Base-by-base conservation (phyloP, 345 rosid genomes). In the Dipteronia dyeriana region DNA sequence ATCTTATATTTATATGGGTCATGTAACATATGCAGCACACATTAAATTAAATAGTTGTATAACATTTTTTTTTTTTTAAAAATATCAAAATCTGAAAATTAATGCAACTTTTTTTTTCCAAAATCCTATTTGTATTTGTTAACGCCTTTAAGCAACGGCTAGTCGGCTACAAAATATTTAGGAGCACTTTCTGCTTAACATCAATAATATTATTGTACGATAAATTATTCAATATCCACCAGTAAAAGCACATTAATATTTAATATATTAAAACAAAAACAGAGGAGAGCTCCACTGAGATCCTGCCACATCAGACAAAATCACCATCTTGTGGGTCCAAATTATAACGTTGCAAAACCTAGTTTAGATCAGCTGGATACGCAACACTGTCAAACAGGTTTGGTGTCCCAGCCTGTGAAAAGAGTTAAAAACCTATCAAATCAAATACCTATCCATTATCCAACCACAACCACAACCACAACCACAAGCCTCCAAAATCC, bases 261-360 rank as follows among this genome's bases (percentile, higher is more conserved):
- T 43, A 7, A 43, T 43, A 7, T 0, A 9, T 7, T 22, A 22
- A 19, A 26, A 70, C 2, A 19, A 70, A 26, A 31, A 4, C 45
- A 8, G 2, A 16, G 12, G 13, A 53, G 7, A 70, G 63, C 13
- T 22, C 22, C 23, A 39, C 38, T 4, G 34, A 38, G 75, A 72
- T 57, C 17, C 20, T 72, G 75, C 75, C 75, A 60, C 75, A 7
- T 39, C 66, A 41, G 38, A 14, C 20, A 11, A 13, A 38, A n/a
- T 25, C 38, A 19, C 8, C 6, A 38, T 43, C 34, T 0, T 5
- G 13, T 45, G 2, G 57, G 57, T 4, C 10, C 57, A 53, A 0
- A 53, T 53, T 2, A 4, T 12, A 6, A 34, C 51, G 75, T 57
- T 65, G 53, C 75, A n/a, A 57, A 57, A 71, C 59, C 7, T 41